Conservation (phyloP, 768 basidiomycete species). For the Leucosporidium yakuticum region DNA sequence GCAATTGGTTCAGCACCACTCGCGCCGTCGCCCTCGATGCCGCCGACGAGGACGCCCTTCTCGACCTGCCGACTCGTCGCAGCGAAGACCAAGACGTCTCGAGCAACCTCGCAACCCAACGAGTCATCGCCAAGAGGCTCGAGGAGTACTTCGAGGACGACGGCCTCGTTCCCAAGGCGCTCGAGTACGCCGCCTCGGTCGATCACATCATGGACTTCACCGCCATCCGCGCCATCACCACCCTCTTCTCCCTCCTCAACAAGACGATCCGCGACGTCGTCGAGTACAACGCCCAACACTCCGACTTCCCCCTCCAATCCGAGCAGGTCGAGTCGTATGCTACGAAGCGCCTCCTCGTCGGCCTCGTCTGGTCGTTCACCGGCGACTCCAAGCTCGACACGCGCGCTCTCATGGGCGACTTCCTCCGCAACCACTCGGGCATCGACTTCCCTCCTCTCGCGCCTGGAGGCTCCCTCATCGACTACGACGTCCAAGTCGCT, state of each 20-base stretch:
- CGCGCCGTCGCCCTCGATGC: slow-evolving; percentile 70
- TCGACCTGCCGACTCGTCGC: slow-evolving; percentile 1
- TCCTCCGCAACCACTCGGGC: slow-evolving; percentile 72
- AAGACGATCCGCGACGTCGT: slow-evolving; percentile 88
- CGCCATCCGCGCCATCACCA: slow-evolving; percentile 78
- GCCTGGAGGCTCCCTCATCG: slow-evolving; percentile 77
- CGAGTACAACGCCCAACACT: slow-evolving; percentile 89
- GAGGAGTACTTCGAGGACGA: slow-evolving; percentile 69
- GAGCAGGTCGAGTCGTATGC: slow-evolving; percentile 89
- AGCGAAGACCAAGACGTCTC: slow-evolving; percentile 10
- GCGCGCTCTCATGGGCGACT: slow-evolving; percentile 82
- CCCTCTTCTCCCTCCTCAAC: slow-evolving; percentile 93
- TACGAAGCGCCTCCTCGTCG: slow-evolving; percentile 78
- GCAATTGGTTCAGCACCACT: slow-evolving; percentile 74
- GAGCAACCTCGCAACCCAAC: slow-evolving; percentile 58
- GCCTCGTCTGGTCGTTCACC: slow-evolving; percentile 95
- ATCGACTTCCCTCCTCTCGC: slow-evolving; percentile 77
- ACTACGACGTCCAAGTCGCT: slow-evolving; percentile 84
- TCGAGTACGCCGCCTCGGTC: slow-evolving; percentile 72
- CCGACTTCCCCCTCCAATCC: slow-evolving; percentile 80
- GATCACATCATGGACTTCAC: slow-evolving; percentile 99
- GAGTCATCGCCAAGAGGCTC: slow-evolving; percentile 54
- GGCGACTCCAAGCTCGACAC: slow-evolving; percentile 90
- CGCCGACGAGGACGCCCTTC: slow-evolving; percentile 61
- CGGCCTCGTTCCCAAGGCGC: slow-evolving; percentile 71